Percentiles rank a stretch among this genome's conserved stretches.
Conservation (phyloP, 768 basidiomycete genomes). For the Russula dissimulans region DNA sequence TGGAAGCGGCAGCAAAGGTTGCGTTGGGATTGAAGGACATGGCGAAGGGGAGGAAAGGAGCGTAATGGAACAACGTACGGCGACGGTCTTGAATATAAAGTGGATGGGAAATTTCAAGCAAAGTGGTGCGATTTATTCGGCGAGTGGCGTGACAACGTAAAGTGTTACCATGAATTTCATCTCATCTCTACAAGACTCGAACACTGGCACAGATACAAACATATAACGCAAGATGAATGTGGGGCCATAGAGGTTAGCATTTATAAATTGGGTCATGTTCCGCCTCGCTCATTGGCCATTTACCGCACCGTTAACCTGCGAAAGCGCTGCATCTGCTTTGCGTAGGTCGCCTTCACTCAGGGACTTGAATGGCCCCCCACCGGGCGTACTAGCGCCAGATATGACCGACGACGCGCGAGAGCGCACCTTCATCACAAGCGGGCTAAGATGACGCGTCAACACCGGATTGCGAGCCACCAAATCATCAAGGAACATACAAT, state of each 20-base stretch:
- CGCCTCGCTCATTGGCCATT: slow-evolving; percentile 7
- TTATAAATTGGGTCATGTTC: slow-evolving; percentile 8
- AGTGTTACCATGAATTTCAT: too few relatives aligned
- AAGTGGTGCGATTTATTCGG: slow-evolving; percentile 11
- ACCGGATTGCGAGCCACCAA: background rate
- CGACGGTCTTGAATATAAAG: background rate
- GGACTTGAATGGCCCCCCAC: slow-evolving; percentile 68
- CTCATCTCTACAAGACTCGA: too few relatives aligned
- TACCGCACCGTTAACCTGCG: slow-evolving; percentile 35
- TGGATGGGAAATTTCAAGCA: background rate
- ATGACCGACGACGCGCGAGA: slow-evolving; percentile 71
- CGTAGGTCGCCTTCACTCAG: slow-evolving; percentile 82
- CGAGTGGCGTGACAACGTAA: background rate
- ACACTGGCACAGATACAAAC: slow-evolving; percentile 7
- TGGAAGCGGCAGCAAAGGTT: background rate
- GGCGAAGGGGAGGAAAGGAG: background rate
- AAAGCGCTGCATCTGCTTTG: slow-evolving; percentile 83
- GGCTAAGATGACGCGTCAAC: slow-evolving; percentile 38
- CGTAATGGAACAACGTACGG: background rate
- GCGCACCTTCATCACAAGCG: slow-evolving; percentile 82
- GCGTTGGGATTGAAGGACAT: slow-evolving; percentile 21
- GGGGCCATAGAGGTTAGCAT: slow-evolving; percentile 1
- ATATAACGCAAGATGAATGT: slow-evolving; percentile 15
- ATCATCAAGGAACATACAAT: slow-evolving; percentile 46
- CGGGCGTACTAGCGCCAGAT: slow-evolving; percentile 75